Base-by-base conservation (phyloP, 78 protist genomes). In the Protostelium mycophagum region DNA sequence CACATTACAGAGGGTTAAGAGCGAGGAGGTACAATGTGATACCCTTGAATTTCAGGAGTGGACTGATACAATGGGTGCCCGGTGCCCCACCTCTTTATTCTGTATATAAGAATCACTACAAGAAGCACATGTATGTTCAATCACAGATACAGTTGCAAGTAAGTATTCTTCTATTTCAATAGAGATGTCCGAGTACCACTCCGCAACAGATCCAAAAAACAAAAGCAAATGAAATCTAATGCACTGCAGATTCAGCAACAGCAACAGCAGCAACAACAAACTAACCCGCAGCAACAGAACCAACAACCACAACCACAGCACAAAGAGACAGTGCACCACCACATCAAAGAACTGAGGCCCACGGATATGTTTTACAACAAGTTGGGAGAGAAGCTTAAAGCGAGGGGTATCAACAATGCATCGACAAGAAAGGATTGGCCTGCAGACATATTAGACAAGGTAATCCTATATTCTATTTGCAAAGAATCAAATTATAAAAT, bases 61-160 rank as follows among this genome's bases (percentile, higher is more conserved):
- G 99, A 34, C 85, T 98, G 34, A 94, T 98, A 35, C 96, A 94
- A 86, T 98, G 98, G 98, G 98, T 98, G 38, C 96, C 92, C 23
- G 89, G 90, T 35, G 91, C 95, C 0, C 91, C 85, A 1, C 97
- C 99, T 23, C 39, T 98, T 88, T 95, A 90, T 73, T 63, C 86
- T 37, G 28, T 97, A 1, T 96, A 95, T 86, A 89, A 96, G 90
- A 90, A 92, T 36, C 36, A 87, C 87, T 39, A 86, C 1, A 5
- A 83, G 51, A 73, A 16, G 16, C 73, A 51, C 16, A 5, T 51
- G 31, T 16, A 51, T 51, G 31, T 51, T 5, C 73, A 51, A 16
- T 25, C 5, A 25, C 73, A 51, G 16, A 25, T 51, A 51, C 73
- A 51, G 16, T 16, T 25, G 31, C 73, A 51, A 16, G 73, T 51